These are phyloP conservation scores for Amaranthus palmeri DNA, from an alignment of 148 eudicot species.

Conservation along the genomic window DNA sequence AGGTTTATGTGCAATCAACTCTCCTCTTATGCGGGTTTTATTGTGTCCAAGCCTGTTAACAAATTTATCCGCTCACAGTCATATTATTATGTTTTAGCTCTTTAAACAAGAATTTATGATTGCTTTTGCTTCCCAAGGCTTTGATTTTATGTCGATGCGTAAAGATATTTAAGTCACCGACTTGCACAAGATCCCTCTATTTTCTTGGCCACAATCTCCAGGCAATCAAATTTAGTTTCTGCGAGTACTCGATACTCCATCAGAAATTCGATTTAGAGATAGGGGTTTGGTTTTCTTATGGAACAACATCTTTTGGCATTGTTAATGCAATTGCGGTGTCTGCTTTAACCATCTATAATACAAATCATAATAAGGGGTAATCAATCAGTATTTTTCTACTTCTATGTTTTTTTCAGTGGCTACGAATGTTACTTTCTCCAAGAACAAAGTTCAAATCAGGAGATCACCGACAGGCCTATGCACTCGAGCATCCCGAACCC, in stretches of 20 bases:
- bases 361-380: neutral
- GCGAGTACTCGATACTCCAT: no score
- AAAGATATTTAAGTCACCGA: neutral
- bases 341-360: neutral
- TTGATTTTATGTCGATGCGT: neutral
- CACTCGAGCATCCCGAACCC: slow-evolving; percentile 84
- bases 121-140: neutral
- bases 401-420: slow-evolving; percentile 56
- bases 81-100: neutral
- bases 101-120: neutral
- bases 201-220: no score
- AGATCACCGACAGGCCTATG: slow-evolving; percentile 64
- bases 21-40: no score
- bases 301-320: no score
- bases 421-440: slow-evolving; percentile 64
- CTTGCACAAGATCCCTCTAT: neutral
- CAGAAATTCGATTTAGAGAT: no score
- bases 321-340: neutral
- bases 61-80: no score
- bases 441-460: slow-evolving; percentile 68
- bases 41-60: no score
- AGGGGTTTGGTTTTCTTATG: no score
- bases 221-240: no score
- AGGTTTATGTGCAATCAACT: no score
- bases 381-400: neutral